Evolutionary conservation across 2,329 filamentous ascomycete genomes (phyloP).

Genomic region (Pseudopithomyces chartarum): DNA sequence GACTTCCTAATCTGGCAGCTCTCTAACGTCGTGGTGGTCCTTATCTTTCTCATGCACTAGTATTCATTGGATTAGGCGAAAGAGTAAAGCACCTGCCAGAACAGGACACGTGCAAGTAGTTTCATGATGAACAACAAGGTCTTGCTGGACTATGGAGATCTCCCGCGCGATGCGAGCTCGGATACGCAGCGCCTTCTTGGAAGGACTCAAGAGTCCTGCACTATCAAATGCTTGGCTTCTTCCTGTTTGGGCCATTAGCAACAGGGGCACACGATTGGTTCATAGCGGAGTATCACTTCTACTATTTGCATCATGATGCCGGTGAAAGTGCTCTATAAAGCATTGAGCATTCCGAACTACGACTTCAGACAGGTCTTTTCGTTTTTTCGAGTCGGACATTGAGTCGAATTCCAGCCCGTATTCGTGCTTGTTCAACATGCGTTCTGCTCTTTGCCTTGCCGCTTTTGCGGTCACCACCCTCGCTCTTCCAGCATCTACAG

Average conservation of each 20-base stretch:
- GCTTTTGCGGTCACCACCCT: constrained; percentile 2
- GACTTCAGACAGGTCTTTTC: no score
- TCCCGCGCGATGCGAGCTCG: constrained; percentile 1
- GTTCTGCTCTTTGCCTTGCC: background rate
- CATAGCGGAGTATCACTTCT: background rate
- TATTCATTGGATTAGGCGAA: background rate
- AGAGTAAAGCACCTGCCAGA: background rate
- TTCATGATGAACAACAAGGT: background rate
- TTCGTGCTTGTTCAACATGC: background rate
- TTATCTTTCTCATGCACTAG: background rate
- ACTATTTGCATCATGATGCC: background rate
- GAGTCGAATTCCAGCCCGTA: background rate
- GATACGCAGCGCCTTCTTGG: background rate
- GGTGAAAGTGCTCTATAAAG: background rate
- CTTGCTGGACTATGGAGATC: constrained; percentile 1
- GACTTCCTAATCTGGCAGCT: background rate
- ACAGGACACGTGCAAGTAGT: background rate
- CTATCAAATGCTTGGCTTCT: constrained; percentile 7
- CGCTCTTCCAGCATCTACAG: constrained; percentile 4
- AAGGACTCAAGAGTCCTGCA: constrained; percentile 6
- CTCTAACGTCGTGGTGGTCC: background rate
- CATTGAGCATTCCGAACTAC: background rate
- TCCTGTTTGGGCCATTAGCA: background rate
- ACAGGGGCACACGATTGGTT: background rate
- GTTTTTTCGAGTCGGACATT: no score